Evolutionary conservation across 2,329 filamentous ascomycete genomes (phyloP).

Genomic region (Phoma sp.): DNA sequence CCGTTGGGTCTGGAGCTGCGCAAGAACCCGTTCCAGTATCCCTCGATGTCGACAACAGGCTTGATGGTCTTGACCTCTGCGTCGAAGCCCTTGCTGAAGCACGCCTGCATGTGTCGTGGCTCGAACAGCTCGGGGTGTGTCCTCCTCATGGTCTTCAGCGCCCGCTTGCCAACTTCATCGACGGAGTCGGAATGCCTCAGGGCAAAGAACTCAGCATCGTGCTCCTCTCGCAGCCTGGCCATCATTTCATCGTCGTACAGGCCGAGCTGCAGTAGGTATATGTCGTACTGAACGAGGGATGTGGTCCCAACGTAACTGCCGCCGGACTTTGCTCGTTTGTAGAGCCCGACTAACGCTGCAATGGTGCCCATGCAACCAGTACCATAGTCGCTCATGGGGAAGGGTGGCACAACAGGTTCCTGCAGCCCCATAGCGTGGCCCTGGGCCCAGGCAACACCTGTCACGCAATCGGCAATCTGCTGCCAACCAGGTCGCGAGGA

Average conservation of each 20-base stretch:
- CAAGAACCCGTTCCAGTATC: constrained; percentile 58
- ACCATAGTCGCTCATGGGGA: constrained; percentile 68
- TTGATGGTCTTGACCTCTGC: constrained; percentile 58
- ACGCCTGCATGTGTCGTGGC: constrained; percentile 57
- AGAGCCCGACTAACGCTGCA: constrained; percentile 69
- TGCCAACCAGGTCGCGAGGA: constrained; percentile 72
- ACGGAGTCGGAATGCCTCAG: constrained; percentile 69
- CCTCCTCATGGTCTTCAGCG: constrained; percentile 62
- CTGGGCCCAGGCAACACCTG: constrained; percentile 68
- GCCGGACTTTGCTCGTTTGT: constrained; percentile 66
- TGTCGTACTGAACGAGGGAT: constrained; percentile 72
- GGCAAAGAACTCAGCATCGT: constrained; percentile 62
- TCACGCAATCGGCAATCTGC: constrained; percentile 73
- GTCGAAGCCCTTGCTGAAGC: constrained; percentile 55
- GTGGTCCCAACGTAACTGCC: constrained; percentile 72
- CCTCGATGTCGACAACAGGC: constrained; percentile 56
- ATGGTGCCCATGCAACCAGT: constrained; percentile 76
- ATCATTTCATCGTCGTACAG: constrained; percentile 64
- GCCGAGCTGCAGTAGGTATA: constrained; percentile 69
- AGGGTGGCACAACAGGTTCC: constrained; percentile 71
- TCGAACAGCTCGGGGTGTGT: constrained; percentile 64
- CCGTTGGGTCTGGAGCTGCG: constrained; percentile 62
- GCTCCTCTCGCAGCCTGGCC: constrained; percentile 57
- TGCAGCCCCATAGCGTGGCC: constrained; percentile 67
- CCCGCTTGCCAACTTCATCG: constrained; percentile 68